These are phyloP conservation scores for Talaromyces thailandensis DNA, from an alignment of 495 filamentous ascomycete species.

Conservation along the genomic window DNA sequence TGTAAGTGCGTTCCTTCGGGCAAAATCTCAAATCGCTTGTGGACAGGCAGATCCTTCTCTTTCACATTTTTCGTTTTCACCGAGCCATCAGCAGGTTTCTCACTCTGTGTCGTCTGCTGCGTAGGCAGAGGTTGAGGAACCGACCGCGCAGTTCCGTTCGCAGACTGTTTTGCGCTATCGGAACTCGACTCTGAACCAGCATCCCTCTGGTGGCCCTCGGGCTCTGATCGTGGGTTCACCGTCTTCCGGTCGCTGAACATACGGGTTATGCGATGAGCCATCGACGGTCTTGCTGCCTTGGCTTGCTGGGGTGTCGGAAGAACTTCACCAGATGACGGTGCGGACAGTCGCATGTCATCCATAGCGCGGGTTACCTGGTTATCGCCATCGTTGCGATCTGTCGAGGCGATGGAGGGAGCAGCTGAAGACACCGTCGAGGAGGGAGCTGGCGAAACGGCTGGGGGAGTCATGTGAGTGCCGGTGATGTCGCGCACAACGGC, in stretches of 20 bases:
- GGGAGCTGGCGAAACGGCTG: constrained; percentile 33
- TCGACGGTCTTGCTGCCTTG: constrained; percentile 39
- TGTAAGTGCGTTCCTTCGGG: constrained; percentile 73
- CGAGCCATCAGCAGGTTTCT: constrained; percentile 7
- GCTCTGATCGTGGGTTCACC: constrained; percentile 24
- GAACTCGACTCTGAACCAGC: constrained; percentile 32
- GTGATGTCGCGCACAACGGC: constrained; percentile 7
- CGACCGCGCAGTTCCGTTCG: constrained; percentile 24
- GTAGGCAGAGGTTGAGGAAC: constrained; percentile 32
- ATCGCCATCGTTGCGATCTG: constrained; percentile 34
- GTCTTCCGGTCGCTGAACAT: constrained; percentile 44
- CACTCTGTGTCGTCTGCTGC: constrained; percentile 16
- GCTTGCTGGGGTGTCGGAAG: constrained; percentile 24
- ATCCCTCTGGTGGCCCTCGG: constrained; percentile 2
- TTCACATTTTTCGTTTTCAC: constrained; percentile 20
- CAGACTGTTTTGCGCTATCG: constrained; percentile 21
- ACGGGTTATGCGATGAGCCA: constrained; percentile 49
- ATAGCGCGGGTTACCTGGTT: constrained; percentile 36
- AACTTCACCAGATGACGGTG: constrained; percentile 25
- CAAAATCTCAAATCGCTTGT: constrained; percentile 51
- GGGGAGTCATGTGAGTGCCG: constrained; percentile 40
- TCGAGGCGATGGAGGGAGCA: constrained; percentile 30
- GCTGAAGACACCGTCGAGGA: constrained; percentile 36
- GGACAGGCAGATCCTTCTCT: constrained; percentile 34
- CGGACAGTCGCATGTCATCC: constrained; percentile 38